These are phyloP conservation scores for Pseudopyricularia javanii DNA, from an alignment of 2,329 filamentous ascomycete genomes.

Conservation along the genomic window DNA sequence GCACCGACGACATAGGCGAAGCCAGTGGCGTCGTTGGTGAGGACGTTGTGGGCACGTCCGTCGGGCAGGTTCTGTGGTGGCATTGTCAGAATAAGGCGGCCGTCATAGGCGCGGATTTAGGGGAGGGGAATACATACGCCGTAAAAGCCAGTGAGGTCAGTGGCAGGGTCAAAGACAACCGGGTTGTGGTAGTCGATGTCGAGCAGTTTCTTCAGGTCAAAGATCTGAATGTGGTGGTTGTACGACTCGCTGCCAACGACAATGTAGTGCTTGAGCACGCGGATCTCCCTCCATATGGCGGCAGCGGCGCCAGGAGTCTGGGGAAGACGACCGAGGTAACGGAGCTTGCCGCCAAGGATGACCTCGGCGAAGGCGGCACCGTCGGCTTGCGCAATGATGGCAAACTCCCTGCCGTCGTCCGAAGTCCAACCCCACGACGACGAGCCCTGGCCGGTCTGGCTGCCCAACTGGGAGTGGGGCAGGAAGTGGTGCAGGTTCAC, in stretches of 20 bases:
- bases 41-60: slow-evolving; percentile 3
- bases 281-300: slow-evolving; percentile 37
- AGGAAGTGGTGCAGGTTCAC: slow-evolving; percentile 4
- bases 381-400: slow-evolving; percentile 39
- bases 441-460: neutral
- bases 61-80: neutral
- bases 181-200: neutral
- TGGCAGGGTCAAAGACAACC: neutral
- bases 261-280: slow-evolving; percentile 21
- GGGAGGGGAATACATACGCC: neutral
- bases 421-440: slow-evolving; percentile 32
- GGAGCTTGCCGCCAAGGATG: slow-evolving; percentile 31
- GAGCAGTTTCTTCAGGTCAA: slow-evolving; percentile 44
- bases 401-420: slow-evolving; percentile 37
- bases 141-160: neutral
- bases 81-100: neutral
- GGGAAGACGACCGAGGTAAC: slow-evolving; percentile 39
- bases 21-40: slow-evolving; percentile 14
- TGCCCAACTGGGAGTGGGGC: slow-evolving; percentile 1
- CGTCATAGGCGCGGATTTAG: neutral
- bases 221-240: slow-evolving; percentile 47
- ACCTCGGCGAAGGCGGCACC: slow-evolving; percentile 43
- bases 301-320: slow-evolving; percentile 16
- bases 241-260: slow-evolving; percentile 27
- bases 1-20: slow-evolving; percentile 32